Percentiles rank a stretch among this genome's conserved stretches.
phyloP scores from a whole-genome alignment of 2,329 filamentous ascomycete species.

The Neopestalotiopsis rosae region DNA sequence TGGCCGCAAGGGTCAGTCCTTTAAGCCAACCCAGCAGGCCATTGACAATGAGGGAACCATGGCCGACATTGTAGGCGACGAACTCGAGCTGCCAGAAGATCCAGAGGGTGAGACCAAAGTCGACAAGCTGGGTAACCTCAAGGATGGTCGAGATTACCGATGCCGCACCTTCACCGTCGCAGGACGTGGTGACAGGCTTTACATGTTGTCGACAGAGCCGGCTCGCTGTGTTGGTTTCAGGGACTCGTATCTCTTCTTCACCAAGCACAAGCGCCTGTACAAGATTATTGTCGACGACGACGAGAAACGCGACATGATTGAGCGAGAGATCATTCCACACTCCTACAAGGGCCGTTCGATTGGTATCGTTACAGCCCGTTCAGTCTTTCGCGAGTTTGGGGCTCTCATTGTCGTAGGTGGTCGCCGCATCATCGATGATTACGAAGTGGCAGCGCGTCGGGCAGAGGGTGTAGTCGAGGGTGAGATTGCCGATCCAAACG shows the following conservation, averaged over 20 bases:
- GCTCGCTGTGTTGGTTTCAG: slow-evolving; percentile 96
- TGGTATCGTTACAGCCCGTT: slow-evolving; percentile 93
- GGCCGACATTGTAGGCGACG: slow-evolving; percentile 89
- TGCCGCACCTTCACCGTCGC: slow-evolving; percentile 93
- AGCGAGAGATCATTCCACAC: slow-evolving; percentile 93
- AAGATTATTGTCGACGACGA: slow-evolving; percentile 98
- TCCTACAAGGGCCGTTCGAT: slow-evolving; percentile 98
- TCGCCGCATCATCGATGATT: slow-evolving; percentile 85
- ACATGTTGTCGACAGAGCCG: slow-evolving; percentile 98
- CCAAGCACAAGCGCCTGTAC: slow-evolving; percentile 93
- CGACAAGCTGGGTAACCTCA: slow-evolving; percentile 83
- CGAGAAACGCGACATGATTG: slow-evolving; percentile 97
- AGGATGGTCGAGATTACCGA: slow-evolving; percentile 87
- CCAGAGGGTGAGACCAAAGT: slow-evolving; percentile 91
- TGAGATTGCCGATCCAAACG: slow-evolving; percentile 88
- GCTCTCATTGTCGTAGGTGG: slow-evolving; percentile 93
- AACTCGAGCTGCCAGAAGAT: slow-evolving; percentile 87
- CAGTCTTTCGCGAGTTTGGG: slow-evolving; percentile 96
- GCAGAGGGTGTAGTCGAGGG: slow-evolving; percentile 84
- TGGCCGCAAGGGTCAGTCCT: slow-evolving; percentile 70
- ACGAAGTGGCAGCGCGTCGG: slow-evolving; percentile 76
- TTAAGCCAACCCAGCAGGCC: slow-evolving; percentile 80
- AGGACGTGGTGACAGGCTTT: slow-evolving; percentile 82
- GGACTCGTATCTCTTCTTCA: slow-evolving; percentile 98
- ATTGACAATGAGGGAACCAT: slow-evolving; percentile 94